Percentiles rank a stretch among this genome's conserved stretches.
These are phyloP conservation scores for Boehmeria nivea DNA, from an alignment of 306 rosid genomes.

Conservation along the genomic window DNA sequence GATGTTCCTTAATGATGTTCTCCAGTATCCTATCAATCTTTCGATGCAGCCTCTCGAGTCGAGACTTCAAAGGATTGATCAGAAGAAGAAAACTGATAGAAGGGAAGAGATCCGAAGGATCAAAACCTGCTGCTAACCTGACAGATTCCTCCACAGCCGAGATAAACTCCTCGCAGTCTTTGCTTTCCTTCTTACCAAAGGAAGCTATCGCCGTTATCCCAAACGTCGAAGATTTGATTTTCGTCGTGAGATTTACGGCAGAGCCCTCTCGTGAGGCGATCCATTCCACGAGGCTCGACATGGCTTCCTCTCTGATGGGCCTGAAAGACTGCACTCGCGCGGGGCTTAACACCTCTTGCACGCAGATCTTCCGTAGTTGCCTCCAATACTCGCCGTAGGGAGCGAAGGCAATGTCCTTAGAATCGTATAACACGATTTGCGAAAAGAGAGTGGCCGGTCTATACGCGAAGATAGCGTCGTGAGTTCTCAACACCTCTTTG, in stretches of 20 bases:
- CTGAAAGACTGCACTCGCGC: too few relatives aligned
- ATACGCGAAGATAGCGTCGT: too few relatives aligned
- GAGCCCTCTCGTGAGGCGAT: too few relatives aligned
- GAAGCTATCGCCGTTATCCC: constrained; percentile 21
- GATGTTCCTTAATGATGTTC: constrained; percentile 29
- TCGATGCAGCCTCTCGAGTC: constrained; percentile 14
- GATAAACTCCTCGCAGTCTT: constrained; percentile 21
- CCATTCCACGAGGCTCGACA: too few relatives aligned
- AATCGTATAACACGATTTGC: too few relatives aligned
- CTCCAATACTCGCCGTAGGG: too few relatives aligned
- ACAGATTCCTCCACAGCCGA: not conserved
- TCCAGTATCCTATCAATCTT: constrained; percentile 23
- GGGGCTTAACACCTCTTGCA: too few relatives aligned
- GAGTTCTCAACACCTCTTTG: too few relatives aligned
- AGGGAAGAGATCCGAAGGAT: constrained; percentile 30
- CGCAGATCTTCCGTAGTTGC: too few relatives aligned
- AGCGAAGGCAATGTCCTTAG: too few relatives aligned
- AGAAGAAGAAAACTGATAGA: constrained; percentile 15
- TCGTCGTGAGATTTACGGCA: constrained; percentile 20
- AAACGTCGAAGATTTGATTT: constrained; percentile 8
- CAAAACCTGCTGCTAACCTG: constrained; percentile 21
- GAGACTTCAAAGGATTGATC: constrained; percentile 13
- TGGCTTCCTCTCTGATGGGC: too few relatives aligned
- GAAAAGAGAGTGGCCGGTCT: too few relatives aligned
- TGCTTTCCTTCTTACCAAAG: constrained; percentile 21